Conservation (phyloP, 2,329 filamentous ascomycete genomes). For the Fusarium sp. region DNA sequence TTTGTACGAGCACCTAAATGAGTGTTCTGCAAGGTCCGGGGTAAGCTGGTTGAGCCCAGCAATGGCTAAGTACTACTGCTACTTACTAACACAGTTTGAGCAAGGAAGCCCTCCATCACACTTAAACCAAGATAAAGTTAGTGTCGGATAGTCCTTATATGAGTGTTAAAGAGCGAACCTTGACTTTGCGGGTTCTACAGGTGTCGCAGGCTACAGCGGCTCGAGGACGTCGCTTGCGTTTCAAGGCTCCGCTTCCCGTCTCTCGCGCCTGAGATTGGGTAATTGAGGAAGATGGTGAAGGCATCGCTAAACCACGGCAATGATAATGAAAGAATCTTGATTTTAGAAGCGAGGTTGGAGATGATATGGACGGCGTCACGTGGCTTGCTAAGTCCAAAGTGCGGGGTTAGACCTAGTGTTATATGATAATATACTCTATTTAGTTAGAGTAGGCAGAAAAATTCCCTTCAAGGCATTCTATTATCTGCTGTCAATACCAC, state of each 20-base stretch:
- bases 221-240: slow-evolving; percentile 16
- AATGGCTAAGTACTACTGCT: neutral
- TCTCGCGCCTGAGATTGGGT: neutral
- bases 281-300: neutral
- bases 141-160: neutral
- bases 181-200: slow-evolving; percentile 19
- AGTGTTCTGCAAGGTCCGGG: neutral
- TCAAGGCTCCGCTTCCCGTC: neutral
- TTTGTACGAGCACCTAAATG: slow-evolving; percentile 18
- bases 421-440: too few species aligned
- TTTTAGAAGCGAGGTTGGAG: neutral
- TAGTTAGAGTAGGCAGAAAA: too few species aligned
- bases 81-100: slow-evolving; percentile 16
- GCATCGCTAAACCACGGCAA: neutral
- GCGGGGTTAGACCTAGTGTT: too few species aligned
- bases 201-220: slow-evolving; percentile 21
- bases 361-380: neutral
- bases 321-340: neutral
- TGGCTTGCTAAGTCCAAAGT: neutral
- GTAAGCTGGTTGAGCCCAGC: neutral
- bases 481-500: too few species aligned
- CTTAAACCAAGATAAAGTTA: neutral
- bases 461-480: too few species aligned
- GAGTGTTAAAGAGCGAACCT: neutral
- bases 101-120: slow-evolving; percentile 15